phyloP scores from a whole-genome alignment of 306 rosid species.

The Acacia melanoxylon region DNA sequence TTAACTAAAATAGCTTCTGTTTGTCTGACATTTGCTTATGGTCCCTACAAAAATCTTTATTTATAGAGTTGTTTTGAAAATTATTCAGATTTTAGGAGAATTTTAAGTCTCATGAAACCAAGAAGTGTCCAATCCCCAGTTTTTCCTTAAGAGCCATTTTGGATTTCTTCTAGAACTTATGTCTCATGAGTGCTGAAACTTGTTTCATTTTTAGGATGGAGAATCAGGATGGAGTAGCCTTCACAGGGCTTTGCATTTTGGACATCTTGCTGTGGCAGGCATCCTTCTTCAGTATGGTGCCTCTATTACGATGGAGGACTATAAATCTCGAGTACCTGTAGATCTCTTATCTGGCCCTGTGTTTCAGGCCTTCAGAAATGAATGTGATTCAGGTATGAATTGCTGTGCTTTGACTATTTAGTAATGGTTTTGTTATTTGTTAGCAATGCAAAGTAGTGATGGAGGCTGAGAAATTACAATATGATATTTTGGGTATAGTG shows the following conservation, averaged over 20 bases:
- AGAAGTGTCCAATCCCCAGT: neutral
- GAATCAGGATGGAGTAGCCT: constrained; percentile 99
- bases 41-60: neutral
- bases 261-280: constrained; percentile 89
- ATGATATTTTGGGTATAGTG: constrained; percentile 42
- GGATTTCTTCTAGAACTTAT: neutral
- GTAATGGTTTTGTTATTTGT: constrained; percentile 27
- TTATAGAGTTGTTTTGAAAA: neutral
- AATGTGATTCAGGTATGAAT: constrained; percentile 57
- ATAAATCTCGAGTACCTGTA: constrained; percentile 76
- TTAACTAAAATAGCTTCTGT: neutral
- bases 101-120: neutral
- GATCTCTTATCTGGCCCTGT: constrained; percentile 93
- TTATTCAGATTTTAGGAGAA: neutral
- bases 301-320: constrained; percentile 73
- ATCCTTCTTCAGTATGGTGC: constrained; percentile 88
- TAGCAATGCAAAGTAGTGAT: constrained; percentile 5
- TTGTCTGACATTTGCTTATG: neutral
- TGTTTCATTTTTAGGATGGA: constrained; percentile 67
- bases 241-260: constrained; percentile 95
- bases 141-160: neutral
- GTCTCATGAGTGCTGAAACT: neutral
- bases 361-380: constrained; percentile 57
- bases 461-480: constrained; percentile 24
- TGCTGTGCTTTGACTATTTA: constrained; percentile 33